A percentile compares a stretch with the other conserved stretches of the same genome.
These are phyloP conservation scores for Blastomyces silverae DNA, from an alignment of 2,329 filamentous ascomycete genomes.

Conservation along the genomic window DNA sequence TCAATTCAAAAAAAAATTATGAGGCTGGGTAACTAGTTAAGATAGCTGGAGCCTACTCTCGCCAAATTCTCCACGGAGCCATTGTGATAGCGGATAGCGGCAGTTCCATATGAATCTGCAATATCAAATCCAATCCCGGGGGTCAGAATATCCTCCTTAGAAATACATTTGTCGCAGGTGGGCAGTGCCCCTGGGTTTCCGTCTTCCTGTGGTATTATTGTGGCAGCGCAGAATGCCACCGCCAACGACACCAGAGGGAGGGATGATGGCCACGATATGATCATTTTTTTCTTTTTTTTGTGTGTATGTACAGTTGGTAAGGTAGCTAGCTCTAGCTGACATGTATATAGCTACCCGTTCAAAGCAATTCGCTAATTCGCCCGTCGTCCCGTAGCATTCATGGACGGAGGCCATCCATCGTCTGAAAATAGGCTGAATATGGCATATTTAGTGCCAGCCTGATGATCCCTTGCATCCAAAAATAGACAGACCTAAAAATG, in stretches of 20 bases:
- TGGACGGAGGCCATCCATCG: too few relatives aligned
- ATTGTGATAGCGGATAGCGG: conserved; percentile 4
- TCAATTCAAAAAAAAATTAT: too few relatives aligned
- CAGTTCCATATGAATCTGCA: not conserved
- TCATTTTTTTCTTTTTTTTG: not conserved
- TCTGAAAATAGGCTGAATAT: too few relatives aligned
- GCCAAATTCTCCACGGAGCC: conserved; percentile 2
- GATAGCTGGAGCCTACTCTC: not conserved
- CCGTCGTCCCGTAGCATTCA: too few relatives aligned
- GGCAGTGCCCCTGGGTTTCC: not conserved
- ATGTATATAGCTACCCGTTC: too few relatives aligned
- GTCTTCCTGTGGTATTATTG: not conserved
- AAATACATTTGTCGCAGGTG: not conserved
- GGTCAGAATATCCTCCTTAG: not conserved
- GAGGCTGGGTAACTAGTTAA: too few relatives aligned
- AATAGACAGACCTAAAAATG: not conserved
- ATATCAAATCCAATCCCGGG: conserved; percentile 7
- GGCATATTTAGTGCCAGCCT: too few relatives aligned
- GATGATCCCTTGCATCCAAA: too few relatives aligned
- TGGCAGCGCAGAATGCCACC: not conserved
- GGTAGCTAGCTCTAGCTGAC: too few relatives aligned
- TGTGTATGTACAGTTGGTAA: too few relatives aligned
- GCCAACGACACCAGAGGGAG: not conserved
- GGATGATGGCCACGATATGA: not conserved
- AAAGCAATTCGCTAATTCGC: too few relatives aligned